A percentile compares a stretch with the other conserved stretches of the same genome.
Conservation (phyloP, 2,329 filamentous ascomycete species). For the Penicillium sp. region DNA sequence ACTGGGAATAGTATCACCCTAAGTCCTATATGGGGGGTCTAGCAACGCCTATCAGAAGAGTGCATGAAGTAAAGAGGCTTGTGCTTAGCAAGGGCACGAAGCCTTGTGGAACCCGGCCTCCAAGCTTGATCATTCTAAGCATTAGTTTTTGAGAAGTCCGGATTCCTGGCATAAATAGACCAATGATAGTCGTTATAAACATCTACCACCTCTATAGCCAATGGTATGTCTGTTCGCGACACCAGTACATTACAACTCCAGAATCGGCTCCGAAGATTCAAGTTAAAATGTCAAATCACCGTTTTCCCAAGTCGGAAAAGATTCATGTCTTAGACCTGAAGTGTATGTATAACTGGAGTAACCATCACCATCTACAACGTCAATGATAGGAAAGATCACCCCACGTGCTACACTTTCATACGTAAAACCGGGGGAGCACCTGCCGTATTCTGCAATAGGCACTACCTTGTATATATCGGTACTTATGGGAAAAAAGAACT, state of each 20-base stretch:
- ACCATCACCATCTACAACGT: too few species aligned
- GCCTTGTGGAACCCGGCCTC: neutral
- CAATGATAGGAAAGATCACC: too few species aligned
- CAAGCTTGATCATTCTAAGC: constrained; percentile 5
- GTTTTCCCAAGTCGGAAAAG: too few species aligned
- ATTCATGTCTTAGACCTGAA: neutral
- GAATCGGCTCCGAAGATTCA: neutral
- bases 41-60: constrained; percentile 1
- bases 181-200: neutral
- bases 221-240: neutral
- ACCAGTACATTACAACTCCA: neutral
- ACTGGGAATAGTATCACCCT: constrained; percentile 1
- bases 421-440: neutral
- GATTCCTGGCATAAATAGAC: neutral
- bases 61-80: neutral
- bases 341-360: too few species aligned
- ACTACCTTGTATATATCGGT: too few species aligned
- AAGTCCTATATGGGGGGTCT: neutral
- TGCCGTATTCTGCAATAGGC: neutral
- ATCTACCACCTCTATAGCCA: constrained; percentile 1
- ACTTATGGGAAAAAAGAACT: too few species aligned
- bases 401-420: too few species aligned
- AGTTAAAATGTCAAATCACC: too few species aligned
- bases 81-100: neutral
- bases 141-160: neutral